Percentiles rank a stretch among this genome's conserved stretches.
Conservation (phyloP, 805 yeast species). For the Nakazawaea ernobii region DNA sequence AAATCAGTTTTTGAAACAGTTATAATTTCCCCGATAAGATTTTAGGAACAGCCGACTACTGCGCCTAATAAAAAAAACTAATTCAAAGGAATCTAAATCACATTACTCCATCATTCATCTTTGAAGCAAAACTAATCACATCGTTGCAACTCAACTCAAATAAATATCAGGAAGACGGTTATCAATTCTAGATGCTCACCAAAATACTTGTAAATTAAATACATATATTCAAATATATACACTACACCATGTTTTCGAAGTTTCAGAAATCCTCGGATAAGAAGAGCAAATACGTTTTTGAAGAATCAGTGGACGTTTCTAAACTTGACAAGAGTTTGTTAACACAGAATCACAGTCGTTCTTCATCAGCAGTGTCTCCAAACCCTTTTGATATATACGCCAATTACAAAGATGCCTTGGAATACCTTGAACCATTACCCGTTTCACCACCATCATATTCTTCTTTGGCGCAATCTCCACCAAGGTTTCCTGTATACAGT, state of each 20-base stretch:
- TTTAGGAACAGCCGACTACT: too few relatives aligned
- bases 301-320: neutral
- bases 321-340: neutral
- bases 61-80: too few relatives aligned
- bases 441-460: conserved; percentile 31
- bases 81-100: too few relatives aligned
- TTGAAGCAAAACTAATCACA: too few relatives aligned
- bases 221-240: too few relatives aligned
- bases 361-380: neutral
- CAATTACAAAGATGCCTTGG: conserved; percentile 16
- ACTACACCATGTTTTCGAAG: neutral
- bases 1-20: too few relatives aligned
- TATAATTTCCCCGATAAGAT: too few relatives aligned
- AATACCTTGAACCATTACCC: conserved; percentile 33
- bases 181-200: too few relatives aligned
- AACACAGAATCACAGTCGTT: neutral
- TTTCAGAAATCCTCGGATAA: conserved; percentile 1
- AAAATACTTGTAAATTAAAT: neutral
- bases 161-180: too few relatives aligned
- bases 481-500: conserved; percentile 28
- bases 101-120: too few relatives aligned
- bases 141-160: too few relatives aligned
- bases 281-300: neutral
- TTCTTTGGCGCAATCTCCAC: conserved; percentile 28
- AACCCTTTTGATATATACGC: conserved; percentile 5